These are phyloP conservation scores for Planoprotostelium fungivorum DNA, from an alignment of 78 protist species.

Conservation along the genomic window DNA sequence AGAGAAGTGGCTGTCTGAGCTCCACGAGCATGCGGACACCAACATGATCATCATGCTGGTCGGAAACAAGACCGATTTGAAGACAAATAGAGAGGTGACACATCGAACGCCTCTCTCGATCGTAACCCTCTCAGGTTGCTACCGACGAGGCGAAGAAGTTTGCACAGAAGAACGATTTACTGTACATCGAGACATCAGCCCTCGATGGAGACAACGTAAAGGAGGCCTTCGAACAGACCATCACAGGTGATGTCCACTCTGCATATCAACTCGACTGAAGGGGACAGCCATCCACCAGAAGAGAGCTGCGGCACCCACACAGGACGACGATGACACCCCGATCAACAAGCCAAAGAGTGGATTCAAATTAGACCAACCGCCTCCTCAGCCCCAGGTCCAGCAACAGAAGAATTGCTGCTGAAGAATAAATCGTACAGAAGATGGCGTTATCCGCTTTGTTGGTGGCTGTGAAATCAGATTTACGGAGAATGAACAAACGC, in stretches of 20 bases:
- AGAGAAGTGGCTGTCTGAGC: slow-evolving; percentile 36
- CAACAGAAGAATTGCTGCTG: neutral
- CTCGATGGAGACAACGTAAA: slow-evolving; percentile 74
- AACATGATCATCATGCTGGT: slow-evolving; percentile 95
- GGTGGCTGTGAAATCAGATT: too few relatives aligned
- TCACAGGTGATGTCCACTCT: neutral
- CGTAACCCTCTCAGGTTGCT: slow-evolving; percentile 1
- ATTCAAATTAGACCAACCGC: neutral
- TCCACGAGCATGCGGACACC: slow-evolving; percentile 88
- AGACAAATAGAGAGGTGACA: slow-evolving; percentile 60
- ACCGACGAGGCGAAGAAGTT: slow-evolving; percentile 26
- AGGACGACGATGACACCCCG: neutral
- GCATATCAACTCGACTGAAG: neutral
- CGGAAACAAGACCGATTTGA: slow-evolving; percentile 92
- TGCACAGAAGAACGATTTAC: slow-evolving; percentile 15
- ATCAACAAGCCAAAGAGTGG: neutral
- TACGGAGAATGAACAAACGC: too few relatives aligned
- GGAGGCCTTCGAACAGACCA: slow-evolving; percentile 53
- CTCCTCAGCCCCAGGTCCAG: neutral
- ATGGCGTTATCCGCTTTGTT: too few relatives aligned
- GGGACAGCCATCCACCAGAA: neutral
- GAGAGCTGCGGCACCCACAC: neutral
- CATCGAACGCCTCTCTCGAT: slow-evolving; percentile 23
- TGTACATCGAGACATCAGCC: slow-evolving; percentile 72
- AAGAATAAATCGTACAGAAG: neutral